phyloP scores from a whole-genome alignment of 306 rosid genomes.

The Cyamopsis tetragonoloba region DNA sequence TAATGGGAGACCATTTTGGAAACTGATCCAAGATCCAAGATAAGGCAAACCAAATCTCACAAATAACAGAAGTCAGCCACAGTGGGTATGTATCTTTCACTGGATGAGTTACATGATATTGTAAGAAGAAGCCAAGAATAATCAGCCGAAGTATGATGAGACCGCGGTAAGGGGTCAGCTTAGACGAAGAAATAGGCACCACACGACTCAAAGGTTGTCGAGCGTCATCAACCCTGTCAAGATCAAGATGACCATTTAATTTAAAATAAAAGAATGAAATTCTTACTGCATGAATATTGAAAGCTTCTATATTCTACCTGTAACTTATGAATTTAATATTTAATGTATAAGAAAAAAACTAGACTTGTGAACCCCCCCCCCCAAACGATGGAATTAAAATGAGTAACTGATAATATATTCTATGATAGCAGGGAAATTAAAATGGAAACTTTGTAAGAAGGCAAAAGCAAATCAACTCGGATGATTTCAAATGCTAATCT shows the following conservation, averaged over 20 bases:
- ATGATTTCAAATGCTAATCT: background rate
- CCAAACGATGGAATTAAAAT: no score
- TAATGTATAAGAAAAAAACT: background rate
- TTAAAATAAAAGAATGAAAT: slow-evolving; percentile 1
- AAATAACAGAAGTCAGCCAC: slow-evolving; percentile 93
- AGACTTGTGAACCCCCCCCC: background rate
- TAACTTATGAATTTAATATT: background rate
- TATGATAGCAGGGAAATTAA: background rate
- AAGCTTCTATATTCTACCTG: background rate
- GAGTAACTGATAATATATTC: background rate
- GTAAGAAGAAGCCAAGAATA: slow-evolving; percentile 89
- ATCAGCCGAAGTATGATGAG: slow-evolving; percentile 90
- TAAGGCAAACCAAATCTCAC: slow-evolving; percentile 99
- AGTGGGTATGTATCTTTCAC: slow-evolving; percentile 89
- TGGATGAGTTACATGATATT: slow-evolving; percentile 94
- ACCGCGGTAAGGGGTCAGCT: slow-evolving; percentile 88
- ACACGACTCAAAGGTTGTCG: slow-evolving; percentile 94
- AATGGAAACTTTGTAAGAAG: background rate
- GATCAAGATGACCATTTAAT: slow-evolving; percentile 12
- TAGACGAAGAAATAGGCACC: slow-evolving; percentile 84
- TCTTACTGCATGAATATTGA: background rate
- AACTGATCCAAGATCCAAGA: slow-evolving; percentile 99
- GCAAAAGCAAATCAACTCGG: background rate
- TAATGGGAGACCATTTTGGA: slow-evolving; percentile 92
- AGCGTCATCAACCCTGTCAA: slow-evolving; percentile 90